Base-by-base conservation (phyloP, 2,329 filamentous ascomycete species). In the Colletotrichum sp. region DNA sequence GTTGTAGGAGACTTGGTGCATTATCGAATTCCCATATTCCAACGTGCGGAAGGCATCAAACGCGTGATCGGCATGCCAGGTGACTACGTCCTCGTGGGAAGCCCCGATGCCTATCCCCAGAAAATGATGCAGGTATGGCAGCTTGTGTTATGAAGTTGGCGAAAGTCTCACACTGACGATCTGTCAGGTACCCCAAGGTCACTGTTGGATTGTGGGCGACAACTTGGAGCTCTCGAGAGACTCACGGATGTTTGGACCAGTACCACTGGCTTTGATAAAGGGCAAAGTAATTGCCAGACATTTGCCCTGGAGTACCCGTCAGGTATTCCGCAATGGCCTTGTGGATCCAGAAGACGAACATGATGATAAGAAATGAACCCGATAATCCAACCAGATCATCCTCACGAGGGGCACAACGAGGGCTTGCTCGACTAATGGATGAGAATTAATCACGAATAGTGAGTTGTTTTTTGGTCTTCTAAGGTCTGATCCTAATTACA, bases 121-220 rank as follows among this genome's bases (percentile, higher is more conserved):
- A 83, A 85, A 30, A 93, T 95, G 91, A 89, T 95, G 22, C 92
- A 94, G 88, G 94, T 95, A 39, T 36, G 39, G 26, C 26, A 6
- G 39, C 18, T 34, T n/a, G 44, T 52, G 44, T 52, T 12, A 52
- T 52, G 72, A 65, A 26, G 32, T 6, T n/a, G 55, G 6, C 22
- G 24, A 26, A 24, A 15, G 10, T 55, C 32, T 9, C 12, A 22
- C 32, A 36, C 73, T 72, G 36, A 78, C 34, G 7, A 26, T 68
- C n/a, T 18, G 12, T n/a, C 81, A 98, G 95, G 92, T 99, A 18
- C 97, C 97, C 0, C 89, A 94, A 81, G 97, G 97, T 2, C 97
- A 99, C 87, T 98, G 96, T 81, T 99, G 95, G 92, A 88, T 98
- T 8, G 91, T 93, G 4, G 97, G 97, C 4, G 97, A 99, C 84